Evolutionary conservation across 108 stramenopile genomes (phyloP).

Genomic region (Asterionellopsis glacialis): DNA sequence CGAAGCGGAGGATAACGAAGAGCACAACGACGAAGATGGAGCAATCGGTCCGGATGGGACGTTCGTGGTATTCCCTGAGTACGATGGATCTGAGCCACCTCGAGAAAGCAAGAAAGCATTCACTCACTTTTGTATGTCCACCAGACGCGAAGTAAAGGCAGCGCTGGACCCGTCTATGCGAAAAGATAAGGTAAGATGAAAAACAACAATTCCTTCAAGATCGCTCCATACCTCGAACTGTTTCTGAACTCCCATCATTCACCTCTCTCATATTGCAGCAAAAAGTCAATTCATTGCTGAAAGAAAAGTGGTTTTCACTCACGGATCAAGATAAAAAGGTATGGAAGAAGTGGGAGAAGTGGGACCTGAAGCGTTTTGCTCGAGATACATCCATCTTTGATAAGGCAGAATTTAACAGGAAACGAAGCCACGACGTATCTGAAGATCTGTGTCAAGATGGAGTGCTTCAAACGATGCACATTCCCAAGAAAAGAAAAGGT

Average conservation of each 20-base stretch:
- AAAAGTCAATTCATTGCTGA: conserved; percentile 57
- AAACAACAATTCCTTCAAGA: background rate
- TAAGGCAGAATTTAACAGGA: background rate
- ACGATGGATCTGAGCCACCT: conserved; percentile 68
- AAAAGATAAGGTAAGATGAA: conserved; percentile 53
- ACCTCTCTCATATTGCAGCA: conserved; percentile 21
- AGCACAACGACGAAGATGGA: conserved; percentile 23
- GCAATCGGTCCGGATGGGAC: conserved; percentile 63
- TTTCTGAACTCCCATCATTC: background rate
- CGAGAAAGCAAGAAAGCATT: conserved; percentile 75
- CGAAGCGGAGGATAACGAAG: conserved; percentile 1
- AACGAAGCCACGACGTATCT: too few relatives aligned
- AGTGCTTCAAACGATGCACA: conserved; percentile 6
- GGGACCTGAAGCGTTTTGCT: conserved; percentile 70
- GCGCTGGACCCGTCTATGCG: conserved; percentile 48
- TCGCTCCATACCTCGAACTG: background rate
- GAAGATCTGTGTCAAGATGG: background rate
- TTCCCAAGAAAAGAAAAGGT: conserved; percentile 17
- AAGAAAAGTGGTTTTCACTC: conserved; percentile 61
- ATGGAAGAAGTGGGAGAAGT: conserved; percentile 73
- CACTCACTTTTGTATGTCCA: conserved; percentile 69
- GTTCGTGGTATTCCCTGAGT: conserved; percentile 72
- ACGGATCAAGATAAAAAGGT: conserved; percentile 55
- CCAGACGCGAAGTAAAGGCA: conserved; percentile 64
- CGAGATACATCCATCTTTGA: conserved; percentile 42